These are phyloP conservation scores for Oryza nivara DNA, from an alignment of 176 grass and related monocot species.

Conservation along the genomic window DNA sequence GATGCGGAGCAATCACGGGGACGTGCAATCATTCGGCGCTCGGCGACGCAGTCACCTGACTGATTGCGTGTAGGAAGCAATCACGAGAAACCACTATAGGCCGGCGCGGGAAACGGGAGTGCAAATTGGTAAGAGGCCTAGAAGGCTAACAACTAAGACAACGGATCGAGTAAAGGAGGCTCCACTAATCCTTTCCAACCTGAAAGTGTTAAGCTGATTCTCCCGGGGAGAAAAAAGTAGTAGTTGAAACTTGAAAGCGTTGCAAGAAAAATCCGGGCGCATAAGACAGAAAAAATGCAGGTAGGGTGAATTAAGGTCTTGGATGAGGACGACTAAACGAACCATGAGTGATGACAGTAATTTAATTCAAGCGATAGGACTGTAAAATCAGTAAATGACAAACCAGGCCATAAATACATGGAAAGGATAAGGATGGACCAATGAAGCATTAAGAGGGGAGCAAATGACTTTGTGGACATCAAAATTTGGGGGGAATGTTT, in stretches of 20 bases:
- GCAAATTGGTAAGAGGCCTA: not conserved
- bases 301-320: not conserved
- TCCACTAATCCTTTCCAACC: not conserved
- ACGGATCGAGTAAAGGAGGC: not conserved
- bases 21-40: slow-evolving; percentile 9
- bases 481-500: not conserved
- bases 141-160: not conserved
- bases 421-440: not conserved
- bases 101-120: not conserved
- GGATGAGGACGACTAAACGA: not conserved
- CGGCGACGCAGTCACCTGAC: not conserved
- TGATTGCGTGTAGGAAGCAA: not conserved
- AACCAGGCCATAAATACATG: not conserved
- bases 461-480: not conserved
- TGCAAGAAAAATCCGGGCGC: not conserved
- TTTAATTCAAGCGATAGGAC: not conserved
- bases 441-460: not conserved
- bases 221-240: not conserved
- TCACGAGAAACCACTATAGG: not conserved
- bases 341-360: not conserved
- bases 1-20: not conserved
- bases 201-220: not conserved
- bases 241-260: not conserved
- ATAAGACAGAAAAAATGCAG: not conserved
- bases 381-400: not conserved